Evolutionary conservation across 2,329 filamentous ascomycete genomes (phyloP).

Genomic region (Calonectria pauciramosa): DNA sequence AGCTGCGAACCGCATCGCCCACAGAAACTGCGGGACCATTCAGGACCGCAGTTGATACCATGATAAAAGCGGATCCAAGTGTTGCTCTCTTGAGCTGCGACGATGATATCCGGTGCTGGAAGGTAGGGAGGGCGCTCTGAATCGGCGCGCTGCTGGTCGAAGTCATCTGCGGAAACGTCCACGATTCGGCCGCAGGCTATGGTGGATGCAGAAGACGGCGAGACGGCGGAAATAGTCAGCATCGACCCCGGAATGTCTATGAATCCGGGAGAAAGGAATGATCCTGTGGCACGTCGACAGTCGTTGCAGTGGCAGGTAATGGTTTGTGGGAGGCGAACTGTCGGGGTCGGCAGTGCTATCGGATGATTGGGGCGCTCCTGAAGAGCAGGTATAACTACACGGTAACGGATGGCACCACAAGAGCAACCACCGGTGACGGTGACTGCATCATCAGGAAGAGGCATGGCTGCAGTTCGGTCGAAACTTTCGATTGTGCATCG

Average conservation of each 20-base stretch:
- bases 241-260: conserved; percentile 33
- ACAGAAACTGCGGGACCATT: conserved; percentile 43
- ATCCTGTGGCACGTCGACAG: conserved; percentile 36
- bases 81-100: conserved; percentile 24
- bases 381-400: conserved; percentile 34
- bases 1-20: conserved; percentile 42
- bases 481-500: not conserved
- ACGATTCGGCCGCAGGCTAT: conserved; percentile 34
- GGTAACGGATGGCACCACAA: conserved; percentile 44
- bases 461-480: conserved; percentile 22
- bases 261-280: conserved; percentile 22
- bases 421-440: conserved; percentile 46
- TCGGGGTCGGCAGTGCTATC: conserved; percentile 23
- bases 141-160: conserved; percentile 29
- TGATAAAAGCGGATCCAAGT: conserved; percentile 46
- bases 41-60: conserved; percentile 27
- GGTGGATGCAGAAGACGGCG: conserved; percentile 18
- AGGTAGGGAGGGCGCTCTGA: conserved; percentile 34
- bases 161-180: conserved; percentile 31
- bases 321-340: conserved; percentile 32
- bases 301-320: conserved; percentile 44
- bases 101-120: conserved; percentile 37
- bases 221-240: conserved; percentile 40
- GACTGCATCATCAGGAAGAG: conserved; percentile 38
- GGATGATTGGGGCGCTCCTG: conserved; percentile 30